Evolutionary conservation across 352 stramenopile genomes (phyloP).

Genomic region (Phytophthora pseudosyringae): DNA sequence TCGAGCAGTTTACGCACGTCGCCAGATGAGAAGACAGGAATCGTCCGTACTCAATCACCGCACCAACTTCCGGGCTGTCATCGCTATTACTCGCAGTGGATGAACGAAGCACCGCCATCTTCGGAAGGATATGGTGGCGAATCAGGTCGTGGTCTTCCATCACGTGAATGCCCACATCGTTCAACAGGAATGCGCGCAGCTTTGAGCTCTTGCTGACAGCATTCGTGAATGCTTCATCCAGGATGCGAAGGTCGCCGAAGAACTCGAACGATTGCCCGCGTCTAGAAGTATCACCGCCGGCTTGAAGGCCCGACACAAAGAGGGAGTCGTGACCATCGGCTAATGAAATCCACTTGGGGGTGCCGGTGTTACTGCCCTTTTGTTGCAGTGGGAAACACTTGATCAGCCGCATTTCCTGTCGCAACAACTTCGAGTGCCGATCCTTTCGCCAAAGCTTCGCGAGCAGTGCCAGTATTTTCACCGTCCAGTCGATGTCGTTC

Average conservation of each 20-base stretch:
- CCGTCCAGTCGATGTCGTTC: conserved; percentile 47
- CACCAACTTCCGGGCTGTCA: conserved; percentile 4
- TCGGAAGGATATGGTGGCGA: conserved; percentile 61
- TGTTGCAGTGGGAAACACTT: conserved; percentile 72
- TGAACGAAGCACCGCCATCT: conserved; percentile 34
- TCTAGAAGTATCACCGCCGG: not conserved
- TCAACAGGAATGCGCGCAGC: conserved; percentile 56
- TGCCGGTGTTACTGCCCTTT: conserved; percentile 8
- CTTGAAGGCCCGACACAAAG: conserved; percentile 25
- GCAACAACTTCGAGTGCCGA: conserved; percentile 47
- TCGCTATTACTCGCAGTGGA: not conserved
- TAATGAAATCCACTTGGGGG: conserved; percentile 50
- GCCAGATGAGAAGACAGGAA: conserved; percentile 47
- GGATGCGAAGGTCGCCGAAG: conserved; percentile 47
- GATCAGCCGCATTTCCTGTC: conserved; percentile 75
- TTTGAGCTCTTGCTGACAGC: conserved; percentile 34
- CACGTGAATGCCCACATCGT: conserved; percentile 62
- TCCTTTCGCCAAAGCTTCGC: conserved; percentile 67
- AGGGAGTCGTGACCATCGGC: conserved; percentile 46
- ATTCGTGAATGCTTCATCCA: conserved; percentile 50
- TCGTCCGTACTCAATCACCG: conserved; percentile 36
- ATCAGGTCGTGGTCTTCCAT: conserved; percentile 81
- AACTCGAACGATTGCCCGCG: conserved; percentile 35
- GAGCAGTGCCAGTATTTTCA: conserved; percentile 54
- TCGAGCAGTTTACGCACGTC: conserved; percentile 38